These are phyloP conservation scores for Dryas drummondii DNA, from an alignment of 306 rosid species.

Conservation along the genomic window DNA sequence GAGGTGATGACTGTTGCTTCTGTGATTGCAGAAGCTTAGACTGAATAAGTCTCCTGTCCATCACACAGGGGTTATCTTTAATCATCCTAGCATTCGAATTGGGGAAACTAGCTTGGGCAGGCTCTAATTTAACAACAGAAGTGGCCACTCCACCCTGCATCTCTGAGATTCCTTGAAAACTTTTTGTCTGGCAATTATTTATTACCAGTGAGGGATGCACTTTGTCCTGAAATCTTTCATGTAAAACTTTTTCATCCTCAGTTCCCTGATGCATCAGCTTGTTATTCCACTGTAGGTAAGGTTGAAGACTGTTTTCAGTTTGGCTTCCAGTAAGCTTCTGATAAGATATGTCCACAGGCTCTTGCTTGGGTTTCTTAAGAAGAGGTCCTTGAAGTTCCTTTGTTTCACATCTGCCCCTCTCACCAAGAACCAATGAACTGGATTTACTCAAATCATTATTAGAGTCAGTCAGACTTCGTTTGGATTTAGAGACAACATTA, in stretches of 20 bases:
- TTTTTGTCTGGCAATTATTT: constrained; percentile 9
- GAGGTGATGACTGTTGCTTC: not conserved
- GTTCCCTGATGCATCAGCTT: constrained; percentile 5
- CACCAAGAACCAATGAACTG: not conserved
- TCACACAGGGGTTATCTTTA: not conserved
- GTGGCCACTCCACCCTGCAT: constrained; percentile 17
- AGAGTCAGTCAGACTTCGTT: constrained; percentile 3
- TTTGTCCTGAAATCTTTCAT: constrained; percentile 21
- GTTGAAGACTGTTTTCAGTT: constrained; percentile 15
- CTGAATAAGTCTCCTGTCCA: constrained; percentile 1
- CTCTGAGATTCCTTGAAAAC: constrained; percentile 11
- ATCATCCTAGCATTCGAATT: constrained; percentile 13
- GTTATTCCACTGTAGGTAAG: constrained; percentile 22
- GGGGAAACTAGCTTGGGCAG: constrained; percentile 16
- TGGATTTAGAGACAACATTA: constrained; percentile 1
- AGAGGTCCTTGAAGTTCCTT: constrained; percentile 15
- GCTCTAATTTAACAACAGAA: constrained; percentile 28
- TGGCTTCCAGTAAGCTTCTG: constrained; percentile 22
- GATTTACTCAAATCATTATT: constrained; percentile 8
- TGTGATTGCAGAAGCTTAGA: constrained; percentile 18
- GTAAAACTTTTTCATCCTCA: constrained; percentile 16
- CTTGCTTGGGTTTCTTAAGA: constrained; percentile 30
- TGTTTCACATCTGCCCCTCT: constrained; percentile 8
- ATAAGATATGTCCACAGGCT: constrained; percentile 26
- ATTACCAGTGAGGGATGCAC: constrained; percentile 1